Conservation (phyloP, 228 moss, liverwort and hornwort species). For the Sphagnum magellanicum region DNA sequence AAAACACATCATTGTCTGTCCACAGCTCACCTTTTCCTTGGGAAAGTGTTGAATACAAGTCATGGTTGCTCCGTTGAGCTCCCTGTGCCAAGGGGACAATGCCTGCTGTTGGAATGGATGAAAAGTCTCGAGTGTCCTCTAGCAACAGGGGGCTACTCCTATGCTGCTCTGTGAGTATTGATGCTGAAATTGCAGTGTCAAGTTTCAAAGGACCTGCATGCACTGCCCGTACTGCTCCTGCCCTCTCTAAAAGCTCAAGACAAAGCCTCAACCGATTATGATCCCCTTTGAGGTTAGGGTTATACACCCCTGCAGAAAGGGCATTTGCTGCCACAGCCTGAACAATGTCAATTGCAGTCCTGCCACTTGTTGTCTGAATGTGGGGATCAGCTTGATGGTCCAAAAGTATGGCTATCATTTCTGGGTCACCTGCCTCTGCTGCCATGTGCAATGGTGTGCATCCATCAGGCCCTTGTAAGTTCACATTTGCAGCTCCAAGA, state of each 20-base stretch:
- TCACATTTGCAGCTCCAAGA: slow-evolving; percentile 7
- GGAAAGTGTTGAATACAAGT: slow-evolving; percentile 21
- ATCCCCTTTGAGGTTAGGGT: slow-evolving; percentile 1
- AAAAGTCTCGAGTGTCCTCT: slow-evolving; percentile 34
- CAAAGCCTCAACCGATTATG: slow-evolving; percentile 2
- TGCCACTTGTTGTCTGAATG: slow-evolving; percentile 1
- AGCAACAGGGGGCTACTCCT: slow-evolving; percentile 34
- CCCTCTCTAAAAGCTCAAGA: slow-evolving; percentile 4
- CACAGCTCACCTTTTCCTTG: slow-evolving; percentile 31
- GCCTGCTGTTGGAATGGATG: slow-evolving; percentile 18
- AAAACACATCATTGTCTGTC: too few species aligned
- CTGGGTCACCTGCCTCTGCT: slow-evolving; percentile 5
- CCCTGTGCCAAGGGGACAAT: slow-evolving; percentile 18
- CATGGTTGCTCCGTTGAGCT: slow-evolving; percentile 13
- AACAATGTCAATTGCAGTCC: slow-evolving; percentile 2
- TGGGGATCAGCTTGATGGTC: slow-evolving; percentile 3
- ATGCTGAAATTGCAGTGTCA: slow-evolving; percentile 32
- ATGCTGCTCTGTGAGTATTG: slow-evolving; percentile 36
- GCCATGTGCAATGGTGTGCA: slow-evolving; percentile 6
- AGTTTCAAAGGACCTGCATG: slow-evolving; percentile 15
- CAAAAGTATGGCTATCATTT: slow-evolving; percentile 8
- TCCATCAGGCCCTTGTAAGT: slow-evolving; percentile 1
- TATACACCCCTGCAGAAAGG: background rate
- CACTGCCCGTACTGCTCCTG: background rate
- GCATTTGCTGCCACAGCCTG: background rate